Evolutionary conservation across 2,329 filamentous ascomycete species (phyloP).

Genomic region (Monilinia fructigena): DNA sequence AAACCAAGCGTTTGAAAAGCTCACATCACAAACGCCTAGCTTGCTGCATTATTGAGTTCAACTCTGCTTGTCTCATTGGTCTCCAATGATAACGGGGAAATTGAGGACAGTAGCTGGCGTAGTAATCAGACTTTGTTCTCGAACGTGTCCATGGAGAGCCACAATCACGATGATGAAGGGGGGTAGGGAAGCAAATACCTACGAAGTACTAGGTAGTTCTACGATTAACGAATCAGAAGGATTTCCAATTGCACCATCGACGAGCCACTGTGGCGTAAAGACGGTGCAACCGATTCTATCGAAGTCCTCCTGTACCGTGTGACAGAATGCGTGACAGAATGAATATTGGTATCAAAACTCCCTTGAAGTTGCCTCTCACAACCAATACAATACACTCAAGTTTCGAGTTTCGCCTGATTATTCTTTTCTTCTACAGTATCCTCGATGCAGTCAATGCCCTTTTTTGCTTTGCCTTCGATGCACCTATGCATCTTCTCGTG

Average conservation of each 20-base stretch:
- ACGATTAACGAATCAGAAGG: neutral
- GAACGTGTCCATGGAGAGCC: neutral
- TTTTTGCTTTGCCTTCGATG: neutral
- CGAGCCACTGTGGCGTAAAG: conserved; percentile 7
- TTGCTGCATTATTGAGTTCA: neutral
- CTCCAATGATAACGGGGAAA: neutral
- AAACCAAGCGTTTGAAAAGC: neutral
- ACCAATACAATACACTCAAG: neutral
- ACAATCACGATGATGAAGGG: neutral
- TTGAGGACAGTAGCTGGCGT: neutral
- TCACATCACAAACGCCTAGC: conserved; percentile 7
- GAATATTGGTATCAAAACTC: neutral
- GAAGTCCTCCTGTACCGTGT: too few species aligned
- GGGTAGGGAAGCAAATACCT: too few species aligned
- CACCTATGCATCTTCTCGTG: neutral
- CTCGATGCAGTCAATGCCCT: neutral
- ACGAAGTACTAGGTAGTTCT: neutral
- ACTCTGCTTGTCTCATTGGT: neutral
- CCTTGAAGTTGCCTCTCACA: neutral
- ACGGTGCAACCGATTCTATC: neutral
- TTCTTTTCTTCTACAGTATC: neutral
- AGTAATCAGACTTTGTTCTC: neutral
- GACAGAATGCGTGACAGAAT: too few species aligned
- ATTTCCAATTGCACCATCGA: neutral
- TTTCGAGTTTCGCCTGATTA: neutral